Evolutionary conservation across 352 stramenopile species (phyloP).

Genomic region (Pythium periplocum): DNA sequence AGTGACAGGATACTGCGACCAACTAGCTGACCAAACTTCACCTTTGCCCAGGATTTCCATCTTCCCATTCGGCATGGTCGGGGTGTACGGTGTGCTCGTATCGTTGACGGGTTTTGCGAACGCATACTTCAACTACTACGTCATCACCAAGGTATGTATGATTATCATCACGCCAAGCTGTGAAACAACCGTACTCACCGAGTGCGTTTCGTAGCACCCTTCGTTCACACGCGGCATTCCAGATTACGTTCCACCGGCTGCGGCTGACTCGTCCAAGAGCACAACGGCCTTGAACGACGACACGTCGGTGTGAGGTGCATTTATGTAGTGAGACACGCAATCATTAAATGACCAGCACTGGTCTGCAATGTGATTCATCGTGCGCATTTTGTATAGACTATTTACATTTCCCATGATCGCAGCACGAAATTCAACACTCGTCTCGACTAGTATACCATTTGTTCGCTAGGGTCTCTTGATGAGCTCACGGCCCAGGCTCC

Average conservation of each 20-base stretch:
- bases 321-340: too few relatives aligned
- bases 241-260: constrained; percentile 72
- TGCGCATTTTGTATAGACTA: too few relatives aligned
- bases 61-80: constrained; percentile 85
- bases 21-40: too few relatives aligned
- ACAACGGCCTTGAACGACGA: constrained; percentile 17
- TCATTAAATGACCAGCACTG: too few relatives aligned
- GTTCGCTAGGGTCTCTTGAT: too few relatives aligned
- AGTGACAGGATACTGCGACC: too few relatives aligned
- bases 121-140: constrained; percentile 89
- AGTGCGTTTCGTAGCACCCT: constrained; percentile 34
- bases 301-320: constrained; percentile 14
- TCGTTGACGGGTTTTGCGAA: constrained; percentile 75
- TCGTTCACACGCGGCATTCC: constrained; percentile 81
- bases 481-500: too few relatives aligned
- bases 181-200: neutral
- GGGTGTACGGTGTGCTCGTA: constrained; percentile 73
- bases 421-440: too few relatives aligned
- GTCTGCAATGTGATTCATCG: too few relatives aligned
- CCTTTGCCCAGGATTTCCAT: constrained; percentile 68
- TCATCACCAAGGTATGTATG: constrained; percentile 69
- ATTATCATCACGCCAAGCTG: neutral
- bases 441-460: too few relatives aligned
- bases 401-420: too few relatives aligned
- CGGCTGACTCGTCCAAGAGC: constrained; percentile 23